Evolutionary conservation across 345 rosid species (phyloP).

Genomic region (Camelina hispida): DNA sequence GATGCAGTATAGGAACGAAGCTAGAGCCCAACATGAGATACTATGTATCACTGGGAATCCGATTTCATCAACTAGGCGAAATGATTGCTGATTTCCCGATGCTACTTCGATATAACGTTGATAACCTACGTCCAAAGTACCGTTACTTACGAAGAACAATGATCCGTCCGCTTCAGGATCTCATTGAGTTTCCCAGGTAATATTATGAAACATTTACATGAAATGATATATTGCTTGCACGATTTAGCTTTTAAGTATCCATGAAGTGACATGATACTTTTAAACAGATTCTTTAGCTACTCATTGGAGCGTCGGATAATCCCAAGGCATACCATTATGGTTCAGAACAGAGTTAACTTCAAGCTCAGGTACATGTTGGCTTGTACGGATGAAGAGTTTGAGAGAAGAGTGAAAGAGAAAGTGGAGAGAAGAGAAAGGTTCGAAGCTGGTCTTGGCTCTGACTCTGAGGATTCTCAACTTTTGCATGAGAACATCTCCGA

Average conservation of each 20-base stretch:
- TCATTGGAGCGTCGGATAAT: constrained; percentile 81
- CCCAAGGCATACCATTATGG: constrained; percentile 73
- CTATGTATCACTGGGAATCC: constrained; percentile 78
- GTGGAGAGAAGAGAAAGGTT: constrained; percentile 66
- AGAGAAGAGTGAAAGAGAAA: constrained; percentile 59
- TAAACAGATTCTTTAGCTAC: constrained; percentile 86
- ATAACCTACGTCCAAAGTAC: constrained; percentile 79
- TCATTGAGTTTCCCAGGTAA: constrained; percentile 89
- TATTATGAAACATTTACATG: not conserved
- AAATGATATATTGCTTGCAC: not conserved
- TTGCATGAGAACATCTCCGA: constrained; percentile 5
- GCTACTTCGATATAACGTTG: constrained; percentile 80
- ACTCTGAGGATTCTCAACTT: constrained; percentile 28
- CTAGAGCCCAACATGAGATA: constrained; percentile 80
- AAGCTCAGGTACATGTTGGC: constrained; percentile 81
- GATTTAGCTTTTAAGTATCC: not conserved
- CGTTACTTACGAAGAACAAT: constrained; percentile 76
- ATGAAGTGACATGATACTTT: not conserved
- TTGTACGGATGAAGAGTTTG: constrained; percentile 70
- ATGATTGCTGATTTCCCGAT: constrained; percentile 92
- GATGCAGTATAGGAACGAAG: constrained; percentile 75
- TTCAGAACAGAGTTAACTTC: constrained; percentile 76
- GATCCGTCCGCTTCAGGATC: constrained; percentile 85
- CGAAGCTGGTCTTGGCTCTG: constrained; percentile 51
- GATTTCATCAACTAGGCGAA: constrained; percentile 62